Evolutionary conservation across 805 yeast genomes (phyloP).

Genomic region (Yarrowia sp.): DNA sequence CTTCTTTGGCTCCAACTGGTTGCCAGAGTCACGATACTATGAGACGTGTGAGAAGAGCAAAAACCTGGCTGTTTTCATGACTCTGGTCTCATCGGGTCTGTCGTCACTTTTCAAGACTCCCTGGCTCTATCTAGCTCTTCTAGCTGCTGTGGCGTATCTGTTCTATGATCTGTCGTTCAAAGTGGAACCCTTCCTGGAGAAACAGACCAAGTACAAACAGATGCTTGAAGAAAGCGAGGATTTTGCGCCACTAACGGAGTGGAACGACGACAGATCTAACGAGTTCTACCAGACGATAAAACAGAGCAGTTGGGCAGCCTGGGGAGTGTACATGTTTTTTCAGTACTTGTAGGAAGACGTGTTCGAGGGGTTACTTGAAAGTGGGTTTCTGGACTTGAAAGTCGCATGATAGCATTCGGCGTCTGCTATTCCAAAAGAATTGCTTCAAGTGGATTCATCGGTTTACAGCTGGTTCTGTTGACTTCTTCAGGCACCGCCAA

Average conservation of each 20-base stretch:
- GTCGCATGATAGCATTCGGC: too few species aligned
- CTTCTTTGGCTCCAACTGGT: slow-evolving; percentile 19
- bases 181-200: not conserved
- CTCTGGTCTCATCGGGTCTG: not conserved
- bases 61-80: not conserved
- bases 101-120: not conserved
- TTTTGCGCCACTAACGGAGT: not conserved
- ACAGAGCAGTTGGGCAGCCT: not conserved
- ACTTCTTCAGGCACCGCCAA: too few species aligned
- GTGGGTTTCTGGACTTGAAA: too few species aligned
- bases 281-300: not conserved
- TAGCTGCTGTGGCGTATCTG: not conserved
- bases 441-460: too few species aligned
- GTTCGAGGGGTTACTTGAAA: too few species aligned
- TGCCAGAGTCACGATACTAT: not conserved
- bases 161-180: not conserved
- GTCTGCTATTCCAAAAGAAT: too few species aligned
- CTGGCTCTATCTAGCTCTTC: not conserved
- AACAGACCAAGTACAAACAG: not conserved
- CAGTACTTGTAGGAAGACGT: too few species aligned
- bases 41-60: not conserved
- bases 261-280: slow-evolving; percentile 1
- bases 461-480: too few species aligned
- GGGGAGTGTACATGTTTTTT: not conserved
- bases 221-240: slow-evolving; percentile 5